A percentile compares a stretch with the other conserved stretches of the same genome.
These are phyloP conservation scores for Westerdykella aurantiaca DNA, from an alignment of 2,329 filamentous ascomycete genomes.

Conservation along the genomic window DNA sequence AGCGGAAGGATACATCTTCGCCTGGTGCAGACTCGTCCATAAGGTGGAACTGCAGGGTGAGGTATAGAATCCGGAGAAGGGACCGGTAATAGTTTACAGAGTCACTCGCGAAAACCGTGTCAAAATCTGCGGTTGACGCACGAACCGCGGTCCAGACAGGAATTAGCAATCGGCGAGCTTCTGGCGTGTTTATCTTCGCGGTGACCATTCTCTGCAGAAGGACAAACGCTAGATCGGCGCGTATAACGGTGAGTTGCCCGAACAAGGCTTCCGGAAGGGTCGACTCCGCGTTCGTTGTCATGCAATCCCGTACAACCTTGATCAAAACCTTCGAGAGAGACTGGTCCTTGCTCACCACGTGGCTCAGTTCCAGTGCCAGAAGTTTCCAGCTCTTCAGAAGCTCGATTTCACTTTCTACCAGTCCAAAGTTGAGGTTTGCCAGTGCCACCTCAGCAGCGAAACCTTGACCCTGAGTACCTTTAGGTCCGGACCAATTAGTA, in stretches of 20 bases:
- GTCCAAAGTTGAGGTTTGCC: constrained; percentile 84
- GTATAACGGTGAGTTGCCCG: constrained; percentile 64
- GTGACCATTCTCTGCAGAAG: constrained; percentile 73
- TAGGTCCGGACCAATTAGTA: constrained; percentile 61
- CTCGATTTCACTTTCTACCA: constrained; percentile 84
- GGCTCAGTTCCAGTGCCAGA: constrained; percentile 75
- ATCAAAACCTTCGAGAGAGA: constrained; percentile 64
- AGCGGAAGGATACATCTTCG: constrained; percentile 19
- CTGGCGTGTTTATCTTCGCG: constrained; percentile 44
- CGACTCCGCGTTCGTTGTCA: constrained; percentile 68
- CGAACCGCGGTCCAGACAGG: constrained; percentile 58
- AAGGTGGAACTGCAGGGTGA: constrained; percentile 64
- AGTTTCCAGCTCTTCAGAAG: constrained; percentile 88
- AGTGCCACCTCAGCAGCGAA: constrained; percentile 77
- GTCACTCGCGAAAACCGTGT: constrained; percentile 51
- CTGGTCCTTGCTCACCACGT: constrained; percentile 49
- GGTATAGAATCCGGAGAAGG: constrained; percentile 76
- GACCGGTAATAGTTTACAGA: constrained; percentile 72
- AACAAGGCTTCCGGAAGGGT: constrained; percentile 78
- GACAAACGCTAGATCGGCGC: constrained; percentile 75
- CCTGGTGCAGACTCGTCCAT: constrained; percentile 27
- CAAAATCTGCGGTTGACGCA: constrained; percentile 52
- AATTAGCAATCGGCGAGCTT: constrained; percentile 51
- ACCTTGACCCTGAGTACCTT: constrained; percentile 51
- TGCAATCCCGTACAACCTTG: constrained; percentile 68